Evolutionary conservation across 352 stramenopile genomes (phyloP).

Genomic region (Globisporangium ultimum): DNA sequence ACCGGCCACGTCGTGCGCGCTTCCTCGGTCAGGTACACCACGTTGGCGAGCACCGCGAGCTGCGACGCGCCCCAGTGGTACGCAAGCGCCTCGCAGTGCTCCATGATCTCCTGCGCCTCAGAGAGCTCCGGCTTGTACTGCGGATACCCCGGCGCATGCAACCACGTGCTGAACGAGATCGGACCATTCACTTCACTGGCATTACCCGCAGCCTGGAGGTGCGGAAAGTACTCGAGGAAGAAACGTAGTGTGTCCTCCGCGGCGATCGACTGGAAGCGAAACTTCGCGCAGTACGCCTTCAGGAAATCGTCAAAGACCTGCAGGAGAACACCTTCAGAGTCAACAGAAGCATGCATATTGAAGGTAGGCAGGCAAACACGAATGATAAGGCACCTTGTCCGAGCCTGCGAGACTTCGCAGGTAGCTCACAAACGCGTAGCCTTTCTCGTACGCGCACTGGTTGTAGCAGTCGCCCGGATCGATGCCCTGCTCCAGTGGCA

Average conservation of each 20-base stretch:
- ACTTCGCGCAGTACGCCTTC: slow-evolving; percentile 56
- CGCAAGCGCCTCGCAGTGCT: slow-evolving; percentile 58
- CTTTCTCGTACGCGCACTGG: slow-evolving; percentile 79
- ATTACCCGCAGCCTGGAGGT: slow-evolving; percentile 34
- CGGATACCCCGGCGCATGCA: slow-evolving; percentile 63
- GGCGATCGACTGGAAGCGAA: slow-evolving; percentile 73
- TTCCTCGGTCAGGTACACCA: slow-evolving; percentile 58
- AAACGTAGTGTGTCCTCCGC: slow-evolving; percentile 68
- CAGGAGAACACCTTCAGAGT: too few species aligned
- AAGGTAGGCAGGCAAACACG: neutral
- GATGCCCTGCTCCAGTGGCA: slow-evolving; percentile 71
- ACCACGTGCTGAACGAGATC: slow-evolving; percentile 66
- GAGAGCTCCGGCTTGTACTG: slow-evolving; percentile 53
- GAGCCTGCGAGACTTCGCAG: slow-evolving; percentile 61
- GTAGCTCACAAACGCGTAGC: slow-evolving; percentile 77
- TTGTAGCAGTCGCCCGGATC: slow-evolving; percentile 83
- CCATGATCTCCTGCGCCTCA: slow-evolving; percentile 68
- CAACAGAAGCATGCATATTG: neutral
- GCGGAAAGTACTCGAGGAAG: slow-evolving; percentile 66
- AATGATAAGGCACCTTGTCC: slow-evolving; percentile 33
- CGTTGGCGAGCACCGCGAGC: slow-evolving; percentile 50
- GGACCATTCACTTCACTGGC: slow-evolving; percentile 42
- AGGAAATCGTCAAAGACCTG: slow-evolving; percentile 73
- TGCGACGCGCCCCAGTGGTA: slow-evolving; percentile 55
- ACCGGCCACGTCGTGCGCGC: slow-evolving; percentile 52